phyloP scores from a whole-genome alignment of 2,329 filamentous ascomycete genomes.

The Aspergillus neoniger region DNA sequence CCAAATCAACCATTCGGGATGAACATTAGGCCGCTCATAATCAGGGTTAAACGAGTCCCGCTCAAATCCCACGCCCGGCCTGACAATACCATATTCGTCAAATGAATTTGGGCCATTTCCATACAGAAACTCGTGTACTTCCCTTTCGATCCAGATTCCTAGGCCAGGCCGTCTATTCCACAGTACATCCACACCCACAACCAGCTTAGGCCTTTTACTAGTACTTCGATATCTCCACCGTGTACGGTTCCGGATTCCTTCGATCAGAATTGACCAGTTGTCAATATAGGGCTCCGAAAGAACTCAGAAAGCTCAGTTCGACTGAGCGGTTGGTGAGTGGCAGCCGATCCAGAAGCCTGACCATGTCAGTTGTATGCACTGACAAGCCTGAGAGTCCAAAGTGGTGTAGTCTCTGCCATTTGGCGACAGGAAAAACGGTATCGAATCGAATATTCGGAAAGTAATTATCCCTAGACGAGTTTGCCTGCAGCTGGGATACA shows the following conservation, averaged over 20 bases:
- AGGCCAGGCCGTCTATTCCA: not conserved
- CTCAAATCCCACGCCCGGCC: not conserved
- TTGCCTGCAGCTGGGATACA: too few relatives aligned
- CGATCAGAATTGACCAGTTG: slow-evolving; percentile 22
- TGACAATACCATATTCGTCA: too few relatives aligned
- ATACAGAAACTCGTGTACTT: slow-evolving; percentile 27
- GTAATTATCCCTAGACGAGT: too few relatives aligned
- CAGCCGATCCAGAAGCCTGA: slow-evolving; percentile 31
- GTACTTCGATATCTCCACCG: slow-evolving; percentile 10
- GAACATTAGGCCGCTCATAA: not conserved
- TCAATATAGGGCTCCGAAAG: not conserved
- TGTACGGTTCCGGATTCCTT: slow-evolving; percentile 19
- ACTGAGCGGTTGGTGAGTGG: slow-evolving; percentile 33
- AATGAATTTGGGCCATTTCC: slow-evolving; percentile 26
- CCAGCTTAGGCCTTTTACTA: slow-evolving; percentile 16
- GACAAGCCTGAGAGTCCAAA: slow-evolving; percentile 34
- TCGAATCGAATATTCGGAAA: slow-evolving; percentile 15
- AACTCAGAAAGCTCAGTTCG: slow-evolving; percentile 30
- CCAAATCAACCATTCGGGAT: too few relatives aligned
- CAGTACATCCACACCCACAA: not conserved
- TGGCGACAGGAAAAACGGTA: slow-evolving; percentile 33
- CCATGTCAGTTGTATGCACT: slow-evolving; percentile 28
- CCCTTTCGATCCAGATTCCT: slow-evolving; percentile 17
- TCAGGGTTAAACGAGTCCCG: not conserved
- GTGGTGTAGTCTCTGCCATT: slow-evolving; percentile 31